A percentile compares a stretch with the other conserved stretches of the same genome.
Conservation (phyloP, 2,329 filamentous ascomycete species). For the Xylaria sp. region DNA sequence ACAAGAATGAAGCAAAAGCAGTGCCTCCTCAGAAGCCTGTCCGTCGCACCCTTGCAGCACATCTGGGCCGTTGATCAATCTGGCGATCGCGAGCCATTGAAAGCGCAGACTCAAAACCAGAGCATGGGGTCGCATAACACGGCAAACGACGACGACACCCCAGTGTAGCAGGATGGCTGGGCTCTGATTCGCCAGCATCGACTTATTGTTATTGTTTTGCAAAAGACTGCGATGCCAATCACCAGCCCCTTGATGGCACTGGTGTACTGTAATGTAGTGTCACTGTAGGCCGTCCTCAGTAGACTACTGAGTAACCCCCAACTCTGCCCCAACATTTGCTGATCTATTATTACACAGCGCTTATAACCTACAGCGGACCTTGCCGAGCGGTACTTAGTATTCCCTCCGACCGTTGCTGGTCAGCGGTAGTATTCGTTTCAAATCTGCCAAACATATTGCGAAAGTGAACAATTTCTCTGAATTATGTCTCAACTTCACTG, state of each 20-base stretch:
- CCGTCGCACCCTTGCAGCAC: conserved; percentile 33
- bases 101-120: conserved; percentile 4
- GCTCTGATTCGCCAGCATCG: conserved; percentile 30
- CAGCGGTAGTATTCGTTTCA: conserved; percentile 29
- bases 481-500: conserved; percentile 14
- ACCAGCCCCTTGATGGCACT: conserved; percentile 36
- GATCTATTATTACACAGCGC: conserved; percentile 32
- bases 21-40: conserved; percentile 14
- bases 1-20: conserved; percentile 20
- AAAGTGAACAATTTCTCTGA: conserved; percentile 13
- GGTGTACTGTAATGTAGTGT: background rate
- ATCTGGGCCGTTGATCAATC: conserved; percentile 28
- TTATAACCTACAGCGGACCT: conserved; percentile 19
- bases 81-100: conserved; percentile 16
- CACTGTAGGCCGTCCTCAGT: background rate
- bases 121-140: conserved; percentile 36
- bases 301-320: background rate
- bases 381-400: conserved; percentile 22
- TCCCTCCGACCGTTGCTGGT: conserved; percentile 23
- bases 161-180: conserved; percentile 13
- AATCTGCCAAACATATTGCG: conserved; percentile 27
- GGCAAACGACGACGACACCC: conserved; percentile 10
- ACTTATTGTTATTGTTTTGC: conserved; percentile 34
- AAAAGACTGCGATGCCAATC: conserved; percentile 33
- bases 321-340: conserved; percentile 21